These are phyloP conservation scores for Gautieria morchelliformis DNA, from an alignment of 768 basidiomycete genomes.

Conservation along the genomic window DNA sequence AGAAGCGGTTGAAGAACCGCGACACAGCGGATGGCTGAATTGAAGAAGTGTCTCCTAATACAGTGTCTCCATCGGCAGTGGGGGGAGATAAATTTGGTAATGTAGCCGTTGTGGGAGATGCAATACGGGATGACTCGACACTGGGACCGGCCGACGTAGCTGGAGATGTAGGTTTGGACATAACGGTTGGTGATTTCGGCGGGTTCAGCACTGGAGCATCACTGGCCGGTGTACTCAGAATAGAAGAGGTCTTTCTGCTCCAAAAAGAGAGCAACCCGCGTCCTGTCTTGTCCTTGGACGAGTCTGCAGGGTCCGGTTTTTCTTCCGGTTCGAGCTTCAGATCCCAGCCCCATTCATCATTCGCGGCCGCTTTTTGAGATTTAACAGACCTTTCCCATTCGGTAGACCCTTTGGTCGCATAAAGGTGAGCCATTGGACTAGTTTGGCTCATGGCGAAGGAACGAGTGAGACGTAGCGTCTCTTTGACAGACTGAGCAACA, in stretches of 20 bases:
- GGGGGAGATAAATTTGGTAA: not conserved
- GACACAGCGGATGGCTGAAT: conserved; percentile 59
- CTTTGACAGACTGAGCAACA: conserved; percentile 47
- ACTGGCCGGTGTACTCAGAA: conserved; percentile 12
- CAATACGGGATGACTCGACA: not conserved
- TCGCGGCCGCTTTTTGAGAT: conserved; percentile 34
- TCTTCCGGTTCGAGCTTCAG: conserved; percentile 45
- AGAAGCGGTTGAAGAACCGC: conserved; percentile 73
- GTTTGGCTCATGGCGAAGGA: conserved; percentile 40
- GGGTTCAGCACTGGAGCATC: conserved; percentile 6
- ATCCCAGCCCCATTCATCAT: conserved; percentile 64
- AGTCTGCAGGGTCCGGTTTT: conserved; percentile 21
- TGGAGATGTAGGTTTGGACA: conserved; percentile 13
- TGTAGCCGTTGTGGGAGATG: not conserved
- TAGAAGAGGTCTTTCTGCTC: conserved; percentile 32
- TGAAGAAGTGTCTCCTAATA: conserved; percentile 10
- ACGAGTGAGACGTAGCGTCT: conserved; percentile 55
- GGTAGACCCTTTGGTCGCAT: conserved; percentile 57
- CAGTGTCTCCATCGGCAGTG: not conserved
- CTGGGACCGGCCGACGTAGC: conserved; percentile 12
- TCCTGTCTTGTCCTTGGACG: conserved; percentile 40
- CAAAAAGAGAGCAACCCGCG: conserved; percentile 69
- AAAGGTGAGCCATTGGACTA: conserved; percentile 54
- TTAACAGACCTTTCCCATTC: conserved; percentile 69
- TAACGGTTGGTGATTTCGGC: conserved; percentile 11